Evolutionary conservation across 1,139 yeast species (phyloP).

Genomic region (Zygosaccharomyces sapae): DNA sequence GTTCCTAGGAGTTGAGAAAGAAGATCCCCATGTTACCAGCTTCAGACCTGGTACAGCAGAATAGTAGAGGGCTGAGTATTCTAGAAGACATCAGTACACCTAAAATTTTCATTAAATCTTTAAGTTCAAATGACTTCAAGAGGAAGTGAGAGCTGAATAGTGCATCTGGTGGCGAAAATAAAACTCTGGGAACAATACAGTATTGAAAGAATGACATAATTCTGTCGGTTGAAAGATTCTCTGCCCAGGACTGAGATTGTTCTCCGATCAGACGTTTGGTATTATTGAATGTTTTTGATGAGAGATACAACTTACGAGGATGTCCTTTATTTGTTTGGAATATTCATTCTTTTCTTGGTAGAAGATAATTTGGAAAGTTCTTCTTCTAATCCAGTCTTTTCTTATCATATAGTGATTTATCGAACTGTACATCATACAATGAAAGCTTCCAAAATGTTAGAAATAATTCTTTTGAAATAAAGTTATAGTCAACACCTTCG

Average conservation of each 20-base stretch:
- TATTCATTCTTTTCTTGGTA: constrained; percentile 20
- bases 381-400: constrained; percentile 44
- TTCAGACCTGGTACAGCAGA: constrained; percentile 69
- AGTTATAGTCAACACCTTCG: constrained; percentile 37
- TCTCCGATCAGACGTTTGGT: constrained; percentile 32
- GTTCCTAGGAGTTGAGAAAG: constrained; percentile 53
- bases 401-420: constrained; percentile 48
- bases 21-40: constrained; percentile 82
- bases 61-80: constrained; percentile 56
- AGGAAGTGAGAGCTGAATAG: constrained; percentile 63
- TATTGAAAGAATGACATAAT: constrained; percentile 48
- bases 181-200: constrained; percentile 71
- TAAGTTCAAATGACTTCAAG: constrained; percentile 45
- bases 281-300: constrained; percentile 34
- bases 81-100: constrained; percentile 49
- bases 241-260: constrained; percentile 33
- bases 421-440: constrained; percentile 64
- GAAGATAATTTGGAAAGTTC: constrained; percentile 27
- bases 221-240: constrained; percentile 21
- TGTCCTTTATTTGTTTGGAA: constrained; percentile 24
- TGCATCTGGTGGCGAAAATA: constrained; percentile 85
- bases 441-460: constrained; percentile 70
- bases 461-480: constrained; percentile 46
- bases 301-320: constrained; percentile 34
- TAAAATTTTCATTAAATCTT: constrained; percentile 42